Percentiles rank a stretch among this genome's conserved stretches.
These are phyloP conservation scores for Cinchona pubescens DNA, from an alignment of 257 asterid genomes.

Conservation along the genomic window DNA sequence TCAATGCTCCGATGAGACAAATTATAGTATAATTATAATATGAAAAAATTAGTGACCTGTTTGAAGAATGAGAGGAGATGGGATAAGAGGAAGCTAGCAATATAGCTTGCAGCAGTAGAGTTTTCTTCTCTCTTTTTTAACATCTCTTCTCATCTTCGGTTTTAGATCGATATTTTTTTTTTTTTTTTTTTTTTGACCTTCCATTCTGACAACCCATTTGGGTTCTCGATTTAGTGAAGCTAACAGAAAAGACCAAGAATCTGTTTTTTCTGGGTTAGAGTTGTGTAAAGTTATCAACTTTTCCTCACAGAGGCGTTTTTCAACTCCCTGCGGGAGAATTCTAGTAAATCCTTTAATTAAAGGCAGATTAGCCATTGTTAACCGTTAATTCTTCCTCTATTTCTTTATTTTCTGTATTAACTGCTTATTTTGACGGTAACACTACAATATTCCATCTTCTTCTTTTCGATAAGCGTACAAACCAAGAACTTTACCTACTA, in stretches of 20 bases:
- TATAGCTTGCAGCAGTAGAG: slow-evolving; percentile 7
- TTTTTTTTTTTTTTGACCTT: neutral
- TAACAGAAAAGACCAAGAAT: slow-evolving; percentile 24
- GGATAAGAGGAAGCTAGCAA: slow-evolving; percentile 25
- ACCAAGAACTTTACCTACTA: neutral
- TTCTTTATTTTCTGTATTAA: no score
- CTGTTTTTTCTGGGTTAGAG: slow-evolving; percentile 29
- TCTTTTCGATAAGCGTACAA: neutral
- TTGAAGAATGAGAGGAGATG: slow-evolving; percentile 22
- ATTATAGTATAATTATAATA: neutral
- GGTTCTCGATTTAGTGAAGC: slow-evolving; percentile 16
- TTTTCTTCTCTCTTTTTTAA: slow-evolving; percentile 27
- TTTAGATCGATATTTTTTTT: neutral
- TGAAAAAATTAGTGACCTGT: neutral
- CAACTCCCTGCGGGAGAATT: slow-evolving; percentile 24
- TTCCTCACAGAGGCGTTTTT: slow-evolving; percentile 38
- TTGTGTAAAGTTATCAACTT: slow-evolving; percentile 20
- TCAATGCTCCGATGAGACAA: slow-evolving; percentile 39
- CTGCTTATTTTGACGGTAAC: neutral
- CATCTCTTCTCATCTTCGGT: slow-evolving; percentile 14
- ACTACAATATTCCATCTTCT: no score
- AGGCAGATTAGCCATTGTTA: neutral
- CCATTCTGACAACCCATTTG: slow-evolving; percentile 6
- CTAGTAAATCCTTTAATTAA: neutral
- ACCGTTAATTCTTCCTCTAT: neutral